Conservation (phyloP, 1,284 basidiomycete genomes). For the Naganishia liquefaciens region DNA sequence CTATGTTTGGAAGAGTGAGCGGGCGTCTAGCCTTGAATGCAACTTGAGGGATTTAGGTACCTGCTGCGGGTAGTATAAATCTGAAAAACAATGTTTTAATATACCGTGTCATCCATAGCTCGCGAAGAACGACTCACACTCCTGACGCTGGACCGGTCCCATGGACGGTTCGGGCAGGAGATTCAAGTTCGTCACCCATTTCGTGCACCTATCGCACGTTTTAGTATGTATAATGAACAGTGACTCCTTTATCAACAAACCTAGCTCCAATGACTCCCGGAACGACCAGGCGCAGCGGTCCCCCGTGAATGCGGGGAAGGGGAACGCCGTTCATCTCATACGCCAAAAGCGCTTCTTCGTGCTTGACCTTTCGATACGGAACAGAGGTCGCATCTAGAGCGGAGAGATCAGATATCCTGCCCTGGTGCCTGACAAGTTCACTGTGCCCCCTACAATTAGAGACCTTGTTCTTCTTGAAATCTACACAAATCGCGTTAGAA, state of each 20-base stretch:
- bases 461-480: conserved; percentile 59
- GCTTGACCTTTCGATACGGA: conserved; percentile 62
- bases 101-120: not conserved
- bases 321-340: conserved; percentile 64
- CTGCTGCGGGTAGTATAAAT: conserved; percentile 58
- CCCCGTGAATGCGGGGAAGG: conserved; percentile 62
- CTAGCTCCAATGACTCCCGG: conserved; percentile 64
- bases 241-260: conserved; percentile 38
- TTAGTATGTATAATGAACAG: not conserved
- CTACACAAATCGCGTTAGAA: not conserved
- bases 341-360: conserved; percentile 63
- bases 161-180: conserved; percentile 58
- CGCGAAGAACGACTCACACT: conserved; percentile 43
- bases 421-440: too few species aligned
- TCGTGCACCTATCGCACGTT: conserved; percentile 44
- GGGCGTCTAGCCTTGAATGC: conserved; percentile 47
- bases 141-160: conserved; percentile 61
- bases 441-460: conserved; percentile 24
- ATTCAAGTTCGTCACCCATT: conserved; percentile 63
- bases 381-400: conserved; percentile 59
- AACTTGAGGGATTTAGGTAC: not conserved
- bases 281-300: conserved; percentile 60
- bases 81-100: not conserved
- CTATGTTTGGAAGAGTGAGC: conserved; percentile 39
- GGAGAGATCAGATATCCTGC: conserved; percentile 44